Base-by-base conservation (phyloP, 371 early-diverging fungal species). In the Rhizomucor pusillus region DNA sequence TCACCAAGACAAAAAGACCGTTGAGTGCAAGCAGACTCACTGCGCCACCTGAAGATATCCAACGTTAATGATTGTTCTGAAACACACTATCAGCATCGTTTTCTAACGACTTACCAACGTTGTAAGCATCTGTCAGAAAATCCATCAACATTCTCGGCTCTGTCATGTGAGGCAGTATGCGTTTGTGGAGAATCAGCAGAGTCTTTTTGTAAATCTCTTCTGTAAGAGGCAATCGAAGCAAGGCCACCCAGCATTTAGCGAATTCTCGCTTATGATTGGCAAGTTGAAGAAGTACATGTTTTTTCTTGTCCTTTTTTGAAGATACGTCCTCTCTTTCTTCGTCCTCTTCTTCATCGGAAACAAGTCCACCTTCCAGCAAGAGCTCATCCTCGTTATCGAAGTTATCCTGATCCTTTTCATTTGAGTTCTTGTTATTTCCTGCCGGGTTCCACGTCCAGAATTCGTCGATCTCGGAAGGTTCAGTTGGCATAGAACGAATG, bases 21-120 rank as follows among this genome's bases (percentile, higher is more conserved):
- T 96, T 94, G 47, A 97, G 75, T 1, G 98, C 97, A 46, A 97
- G 70, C 44, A 97, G 57, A 71, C 92, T 90, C 57, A 92, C 69
- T 12, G 88, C 83, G 5, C 96, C 96, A 50, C 90, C 90, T 62
- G 66, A 34, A 56, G 29, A 29, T 29, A 29, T 29, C n/a, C 23
- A 18, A 0, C 13, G 1, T 45, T 45, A 45, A 6, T 45, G 19
- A 2, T 1, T 7, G 13, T 9, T n/a, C n/a, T n/a, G n/a, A n/a
- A n/a, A n/a, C n/a, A n/a, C n/a, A n/a, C n/a, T n/a, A n/a, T n/a
- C n/a, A n/a, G n/a, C n/a, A n/a, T n/a, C n/a, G n/a, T n/a, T n/a
- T n/a, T n/a, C n/a, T n/a, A n/a, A n/a, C n/a, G n/a, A 47, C 56
- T 37, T 62, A 71, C 94, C 94, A 41, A 80, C 69, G 47, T 93